Percentiles rank a stretch among this genome's conserved stretches.
Evolutionary conservation across 345 rosid genomes (phyloP).

Genomic region (Eutrema japonicum): DNA sequence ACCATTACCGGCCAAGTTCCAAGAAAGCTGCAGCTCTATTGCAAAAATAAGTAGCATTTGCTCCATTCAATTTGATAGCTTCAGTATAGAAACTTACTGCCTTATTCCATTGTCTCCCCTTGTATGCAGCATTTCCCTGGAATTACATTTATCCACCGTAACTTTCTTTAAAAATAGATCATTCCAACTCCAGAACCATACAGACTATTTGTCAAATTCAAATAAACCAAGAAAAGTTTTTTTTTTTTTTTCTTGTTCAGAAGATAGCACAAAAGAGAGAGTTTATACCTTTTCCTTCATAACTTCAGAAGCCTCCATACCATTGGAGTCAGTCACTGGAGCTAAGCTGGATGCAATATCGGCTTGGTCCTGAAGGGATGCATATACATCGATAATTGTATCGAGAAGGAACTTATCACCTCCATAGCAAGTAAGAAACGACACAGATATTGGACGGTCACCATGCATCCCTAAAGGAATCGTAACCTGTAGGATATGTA

Average conservation of each 20-base stretch:
- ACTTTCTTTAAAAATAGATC: neutral
- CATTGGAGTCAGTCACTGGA: constrained; percentile 55
- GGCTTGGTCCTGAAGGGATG: constrained; percentile 81
- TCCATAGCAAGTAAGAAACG: constrained; percentile 78
- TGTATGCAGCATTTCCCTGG: constrained; percentile 94
- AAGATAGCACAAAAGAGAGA: constrained; percentile 16
- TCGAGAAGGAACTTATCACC: constrained; percentile 94
- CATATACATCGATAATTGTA: constrained; percentile 72
- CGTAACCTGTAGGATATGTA: constrained; percentile 58
- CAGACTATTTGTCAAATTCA: neutral
- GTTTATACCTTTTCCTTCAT: constrained; percentile 83
- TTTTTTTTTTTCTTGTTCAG: neutral
- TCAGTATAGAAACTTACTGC: constrained; percentile 78
- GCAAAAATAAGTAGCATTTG: constrained; percentile 72
- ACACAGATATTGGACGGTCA: constrained; percentile 71
- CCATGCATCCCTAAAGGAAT: constrained; percentile 81
- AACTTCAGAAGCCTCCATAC: constrained; percentile 75
- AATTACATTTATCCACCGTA: constrained; percentile 34
- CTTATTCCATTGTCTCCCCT: constrained; percentile 82
- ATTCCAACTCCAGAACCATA: constrained; percentile 14
- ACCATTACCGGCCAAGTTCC: constrained; percentile 69
- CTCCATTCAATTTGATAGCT: constrained; percentile 81
- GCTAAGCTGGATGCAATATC: constrained; percentile 58
- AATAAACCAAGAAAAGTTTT: neutral
- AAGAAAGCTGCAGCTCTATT: constrained; percentile 92